Base-by-base conservation (phyloP, 805 yeast species). In the Zygotorulaspora sp. region DNA sequence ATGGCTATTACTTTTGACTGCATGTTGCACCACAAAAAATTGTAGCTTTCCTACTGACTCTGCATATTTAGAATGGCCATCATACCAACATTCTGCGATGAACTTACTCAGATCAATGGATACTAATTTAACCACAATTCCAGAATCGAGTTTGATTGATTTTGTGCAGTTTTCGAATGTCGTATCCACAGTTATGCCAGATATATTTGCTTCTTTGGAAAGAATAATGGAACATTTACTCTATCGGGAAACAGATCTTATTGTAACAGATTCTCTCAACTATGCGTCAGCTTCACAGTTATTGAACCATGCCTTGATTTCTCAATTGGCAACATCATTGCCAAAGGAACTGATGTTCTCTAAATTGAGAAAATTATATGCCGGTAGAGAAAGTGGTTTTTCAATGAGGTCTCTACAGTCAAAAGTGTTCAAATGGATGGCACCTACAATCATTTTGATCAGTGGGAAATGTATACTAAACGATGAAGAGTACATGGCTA, bases 401-500 rank as follows among this genome's bases (percentile, higher is more conserved):
- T 85, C 96, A 0, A 85, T 89, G 73, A 66, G 95, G 20, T 82
- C 96, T 0, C 72, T 90, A 41, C 96, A 89, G 61, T 74, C 81
- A 39, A 85, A 80, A 45, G 83, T 82, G 0, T 77, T 86, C 66
- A 86, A 88, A 50, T 90, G 97, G 96, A 78, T 76, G 49, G 92
- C 95, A 0, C 95, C 96, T 0, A 76, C 95, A 0, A 57, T 90
- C 1, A 48, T 89, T 6, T 43, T 89, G 0, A 66, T 90, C 0
- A 72, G 77, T 2, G 97, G 97, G 0, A 72, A 69, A 48, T 56
- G 76, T 32, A 56, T 80, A 8, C 25, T 36, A 4, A 48, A 58
- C 44, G 62, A 54, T 36, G 30, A 36, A 3, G 57, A 53, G 14
- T 56, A 51, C 37, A 40, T 38, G 7, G 33, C 34, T 5, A 66